Conservation (phyloP, 2,329 filamentous ascomycete species). For the Penicillium sp. region DNA sequence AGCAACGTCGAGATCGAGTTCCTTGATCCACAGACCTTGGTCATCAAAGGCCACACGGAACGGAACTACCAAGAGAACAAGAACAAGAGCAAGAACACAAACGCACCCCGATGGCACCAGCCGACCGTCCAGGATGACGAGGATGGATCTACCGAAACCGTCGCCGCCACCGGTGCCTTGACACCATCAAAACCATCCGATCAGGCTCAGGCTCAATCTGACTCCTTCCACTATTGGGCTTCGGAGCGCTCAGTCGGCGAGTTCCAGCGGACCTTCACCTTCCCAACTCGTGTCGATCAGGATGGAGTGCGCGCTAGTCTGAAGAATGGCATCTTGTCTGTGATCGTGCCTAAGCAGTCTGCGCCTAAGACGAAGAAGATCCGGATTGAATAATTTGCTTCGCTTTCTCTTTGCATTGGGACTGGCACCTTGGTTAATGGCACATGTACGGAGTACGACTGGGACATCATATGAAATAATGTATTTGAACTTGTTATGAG, state of each 20-base stretch:
- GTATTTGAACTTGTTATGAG: background rate
- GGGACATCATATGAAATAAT: background rate
- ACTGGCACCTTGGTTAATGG: background rate
- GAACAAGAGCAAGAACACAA: constrained; percentile 10
- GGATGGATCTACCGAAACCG: background rate
- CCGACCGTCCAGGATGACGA: constrained; percentile 53
- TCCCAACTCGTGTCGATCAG: constrained; percentile 54
- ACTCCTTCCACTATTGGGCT: constrained; percentile 50
- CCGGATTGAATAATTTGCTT: constrained; percentile 45
- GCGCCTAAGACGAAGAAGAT: constrained; percentile 50
- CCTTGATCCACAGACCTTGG: constrained; percentile 42
- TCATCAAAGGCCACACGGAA: constrained; percentile 40
- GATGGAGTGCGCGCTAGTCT: constrained; percentile 54
- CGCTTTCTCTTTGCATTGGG: background rate
- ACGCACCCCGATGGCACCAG: constrained; percentile 34
- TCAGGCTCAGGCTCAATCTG: constrained; percentile 6
- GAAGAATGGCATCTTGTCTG: constrained; percentile 54
- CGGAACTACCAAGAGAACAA: constrained; percentile 25
- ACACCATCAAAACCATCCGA: constrained; percentile 4
- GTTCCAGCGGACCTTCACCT: constrained; percentile 54
- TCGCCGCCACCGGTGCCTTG: constrained; percentile 11
- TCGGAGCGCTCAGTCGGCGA: constrained; percentile 54
- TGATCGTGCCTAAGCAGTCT: constrained; percentile 53
- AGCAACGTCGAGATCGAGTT: constrained; percentile 46
- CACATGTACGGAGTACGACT: background rate